Conservation (phyloP, 164 flowering plant species). For the Nymphaea colorata region DNA sequence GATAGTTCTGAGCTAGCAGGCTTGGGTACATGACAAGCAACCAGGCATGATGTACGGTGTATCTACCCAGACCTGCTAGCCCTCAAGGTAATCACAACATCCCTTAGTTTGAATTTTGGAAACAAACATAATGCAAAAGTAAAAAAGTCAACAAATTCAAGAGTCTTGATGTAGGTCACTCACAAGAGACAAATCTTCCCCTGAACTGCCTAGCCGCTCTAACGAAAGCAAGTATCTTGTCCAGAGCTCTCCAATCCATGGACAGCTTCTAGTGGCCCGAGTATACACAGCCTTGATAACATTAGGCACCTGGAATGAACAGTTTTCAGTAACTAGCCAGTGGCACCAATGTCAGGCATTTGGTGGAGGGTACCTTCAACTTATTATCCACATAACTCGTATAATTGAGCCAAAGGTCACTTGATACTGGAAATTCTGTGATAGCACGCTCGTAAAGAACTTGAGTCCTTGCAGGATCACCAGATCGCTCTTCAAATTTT, state of each 20-base stretch:
- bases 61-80: no score
- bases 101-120: no score
- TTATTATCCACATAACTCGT: slow-evolving; percentile 67
- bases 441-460: slow-evolving; percentile 87
- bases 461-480: slow-evolving; percentile 73
- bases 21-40: no score
- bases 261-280: slow-evolving; percentile 78
- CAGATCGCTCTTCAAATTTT: slow-evolving; percentile 61
- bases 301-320: slow-evolving; percentile 41
- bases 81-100: no score
- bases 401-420: slow-evolving; percentile 85
- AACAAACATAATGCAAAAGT: no score
- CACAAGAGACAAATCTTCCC: slow-evolving; percentile 62
- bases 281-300: slow-evolving; percentile 39
- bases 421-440: slow-evolving; percentile 65
- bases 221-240: slow-evolving; percentile 58
- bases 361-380: slow-evolving; percentile 51
- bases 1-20: no score
- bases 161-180: slow-evolving; percentile 12
- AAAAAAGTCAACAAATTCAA: no score
- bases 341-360: not conserved
- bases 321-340: not conserved
- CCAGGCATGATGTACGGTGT: no score
- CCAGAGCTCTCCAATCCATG: slow-evolving; percentile 93
- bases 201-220: slow-evolving; percentile 62